phyloP scores from a whole-genome alignment of 1,284 basidiomycete species.

The Athelia psychrophila region DNA sequence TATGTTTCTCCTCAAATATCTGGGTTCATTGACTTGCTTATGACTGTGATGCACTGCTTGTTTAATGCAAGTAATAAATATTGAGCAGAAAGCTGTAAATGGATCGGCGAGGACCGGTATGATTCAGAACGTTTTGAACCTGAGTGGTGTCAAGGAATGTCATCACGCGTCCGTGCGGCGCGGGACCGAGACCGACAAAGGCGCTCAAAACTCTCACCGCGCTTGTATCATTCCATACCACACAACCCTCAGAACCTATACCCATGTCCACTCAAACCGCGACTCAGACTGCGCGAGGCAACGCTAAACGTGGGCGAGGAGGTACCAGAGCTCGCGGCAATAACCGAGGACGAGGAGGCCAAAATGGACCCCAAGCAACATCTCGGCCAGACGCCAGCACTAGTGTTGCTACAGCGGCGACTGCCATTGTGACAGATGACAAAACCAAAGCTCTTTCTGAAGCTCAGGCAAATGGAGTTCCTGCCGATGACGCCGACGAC shows the following conservation, averaged over 20 bases:
- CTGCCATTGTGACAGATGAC: neutral
- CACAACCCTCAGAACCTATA: neutral
- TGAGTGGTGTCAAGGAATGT: no score
- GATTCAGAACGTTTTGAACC: no score
- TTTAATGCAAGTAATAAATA: no score
- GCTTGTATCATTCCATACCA: no score
- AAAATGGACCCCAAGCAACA: slow-evolving; percentile 8
- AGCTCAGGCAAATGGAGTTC: neutral
- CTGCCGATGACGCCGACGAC: slow-evolving; percentile 21
- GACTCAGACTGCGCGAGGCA: slow-evolving; percentile 24
- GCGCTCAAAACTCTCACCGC: no score
- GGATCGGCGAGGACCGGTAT: no score
- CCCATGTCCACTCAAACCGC: slow-evolving; percentile 30
- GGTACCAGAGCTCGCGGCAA: slow-evolving; percentile 26
- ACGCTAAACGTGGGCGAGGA: slow-evolving; percentile 26
- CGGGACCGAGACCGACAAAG: no score
- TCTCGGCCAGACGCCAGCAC: neutral
- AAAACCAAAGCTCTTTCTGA: neutral
- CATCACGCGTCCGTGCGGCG: no score
- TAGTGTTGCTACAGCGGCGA: neutral
- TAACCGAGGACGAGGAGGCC: slow-evolving; percentile 20
- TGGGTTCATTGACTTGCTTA: no score
- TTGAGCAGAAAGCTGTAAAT: no score
- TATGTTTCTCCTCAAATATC: no score
- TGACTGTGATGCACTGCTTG: no score